Conservation (phyloP, 306 rosid genomes). For the Morella rubra region DNA sequence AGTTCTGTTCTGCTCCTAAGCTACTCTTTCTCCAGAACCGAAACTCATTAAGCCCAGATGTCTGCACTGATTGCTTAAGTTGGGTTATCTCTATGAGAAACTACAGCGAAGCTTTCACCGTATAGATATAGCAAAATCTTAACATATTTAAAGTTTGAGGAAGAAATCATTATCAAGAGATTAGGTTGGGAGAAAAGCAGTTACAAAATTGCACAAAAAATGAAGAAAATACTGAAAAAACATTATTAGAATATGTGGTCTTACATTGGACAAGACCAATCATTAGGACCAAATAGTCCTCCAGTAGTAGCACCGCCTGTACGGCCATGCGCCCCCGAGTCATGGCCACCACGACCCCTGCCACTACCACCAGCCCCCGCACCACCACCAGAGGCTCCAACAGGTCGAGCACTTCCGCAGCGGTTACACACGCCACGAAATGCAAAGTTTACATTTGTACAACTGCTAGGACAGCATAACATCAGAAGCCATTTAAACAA, state of each 20-base stretch:
- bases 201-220: background rate
- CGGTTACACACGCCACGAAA: conserved; percentile 99
- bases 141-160: background rate
- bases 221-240: background rate
- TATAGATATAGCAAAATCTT: conserved; percentile 6
- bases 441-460: conserved; percentile 94
- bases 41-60: conserved; percentile 15
- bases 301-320: conserved; percentile 60
- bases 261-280: conserved; percentile 99
- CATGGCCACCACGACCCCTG: conserved; percentile 73
- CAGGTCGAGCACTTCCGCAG: conserved; percentile 96
- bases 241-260: conserved; percentile 10
- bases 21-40: conserved; percentile 1
- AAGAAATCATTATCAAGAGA: conserved; percentile 21
- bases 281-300: conserved; percentile 98
- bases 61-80: conserved; percentile 6
- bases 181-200: background rate
- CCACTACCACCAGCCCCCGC: conserved; percentile 89
- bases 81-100: conserved; percentile 4
- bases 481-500: conserved; percentile 36
- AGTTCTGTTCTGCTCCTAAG: conserved; percentile 2
- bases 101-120: conserved; percentile 20
- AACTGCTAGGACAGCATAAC: conserved; percentile 54
- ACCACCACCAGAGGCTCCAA: conserved; percentile 73
- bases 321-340: conserved; percentile 63